phyloP scores from a whole-genome alignment of 306 rosid species.

The Clitoria ternatea region DNA sequence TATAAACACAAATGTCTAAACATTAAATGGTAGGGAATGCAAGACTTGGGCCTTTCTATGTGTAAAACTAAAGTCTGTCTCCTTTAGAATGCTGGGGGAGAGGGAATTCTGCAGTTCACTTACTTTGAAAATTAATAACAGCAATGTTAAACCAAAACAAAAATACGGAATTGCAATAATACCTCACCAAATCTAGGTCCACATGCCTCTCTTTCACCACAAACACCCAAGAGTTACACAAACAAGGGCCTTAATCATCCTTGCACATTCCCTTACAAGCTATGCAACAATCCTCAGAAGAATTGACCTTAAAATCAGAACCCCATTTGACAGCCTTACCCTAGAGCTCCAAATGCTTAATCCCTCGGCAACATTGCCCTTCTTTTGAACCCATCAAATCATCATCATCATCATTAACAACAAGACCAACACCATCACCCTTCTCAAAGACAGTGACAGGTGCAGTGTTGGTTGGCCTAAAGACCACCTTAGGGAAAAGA shows the following conservation, averaged over 20 bases:
- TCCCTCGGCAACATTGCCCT: constrained; percentile 50
- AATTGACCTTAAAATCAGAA: constrained; percentile 50
- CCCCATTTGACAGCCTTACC: constrained; percentile 83
- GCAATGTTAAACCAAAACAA: background rate
- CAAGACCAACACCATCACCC: background rate
- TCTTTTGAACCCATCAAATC: constrained; percentile 10
- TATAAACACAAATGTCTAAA: background rate
- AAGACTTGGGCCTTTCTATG: background rate
- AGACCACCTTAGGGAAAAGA: constrained; percentile 29
- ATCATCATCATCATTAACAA: too few relatives aligned
- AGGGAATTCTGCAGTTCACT: background rate
- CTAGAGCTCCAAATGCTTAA: constrained; percentile 73
- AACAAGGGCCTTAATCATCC: constrained; percentile 40
- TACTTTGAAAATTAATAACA: background rate
- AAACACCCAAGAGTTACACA: constrained; percentile 79
- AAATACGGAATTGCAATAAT: constrained; percentile 25
- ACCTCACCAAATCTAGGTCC: constrained; percentile 81
- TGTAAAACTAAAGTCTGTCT: background rate
- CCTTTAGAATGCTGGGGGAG: background rate
- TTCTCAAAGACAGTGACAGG: too few relatives aligned
- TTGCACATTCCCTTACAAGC: constrained; percentile 65
- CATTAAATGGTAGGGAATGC: background rate
- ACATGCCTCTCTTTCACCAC: constrained; percentile 61
- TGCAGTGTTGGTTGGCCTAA: background rate
- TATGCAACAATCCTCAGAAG: constrained; percentile 58